These are phyloP conservation scores for Graphilbum ipis-grandicollis DNA, from an alignment of 2,329 filamentous ascomycete genomes.

Conservation along the genomic window DNA sequence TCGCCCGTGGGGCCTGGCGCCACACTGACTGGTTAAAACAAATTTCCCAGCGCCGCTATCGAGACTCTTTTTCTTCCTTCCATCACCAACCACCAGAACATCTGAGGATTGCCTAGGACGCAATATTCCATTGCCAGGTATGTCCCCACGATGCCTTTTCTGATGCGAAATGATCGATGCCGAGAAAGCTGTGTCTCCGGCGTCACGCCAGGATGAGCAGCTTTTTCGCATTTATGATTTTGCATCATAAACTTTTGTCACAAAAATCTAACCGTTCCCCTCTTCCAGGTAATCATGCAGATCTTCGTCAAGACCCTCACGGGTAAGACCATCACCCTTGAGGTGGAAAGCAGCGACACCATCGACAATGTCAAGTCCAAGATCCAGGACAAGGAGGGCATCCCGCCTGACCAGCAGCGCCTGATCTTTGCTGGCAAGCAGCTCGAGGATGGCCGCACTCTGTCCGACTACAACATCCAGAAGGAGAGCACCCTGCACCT, in stretches of 20 bases:
- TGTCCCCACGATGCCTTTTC: conserved; percentile 9
- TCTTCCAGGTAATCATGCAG: conserved; percentile 49
- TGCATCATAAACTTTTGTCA: not conserved
- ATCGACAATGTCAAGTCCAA: conserved; percentile 99
- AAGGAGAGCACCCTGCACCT: conserved; percentile 99
- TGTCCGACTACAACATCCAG: conserved; percentile 99
- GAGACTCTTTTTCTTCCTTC: not conserved
- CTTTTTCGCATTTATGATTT: not conserved
- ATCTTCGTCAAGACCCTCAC: conserved; percentile 77
- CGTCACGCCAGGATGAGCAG: no score
- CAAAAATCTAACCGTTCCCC: no score
- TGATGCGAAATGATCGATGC: no score
- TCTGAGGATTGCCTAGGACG: conserved; percentile 13
- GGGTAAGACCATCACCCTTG: conserved; percentile 99
- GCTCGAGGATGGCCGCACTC: conserved; percentile 97
- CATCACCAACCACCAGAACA: conserved; percentile 7
- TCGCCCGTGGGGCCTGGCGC: not conserved
- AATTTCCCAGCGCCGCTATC: not conserved
- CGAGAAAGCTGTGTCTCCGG: no score
- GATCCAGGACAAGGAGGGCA: conserved; percentile 97
- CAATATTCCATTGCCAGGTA: conserved; percentile 13
- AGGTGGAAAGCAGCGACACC: conserved; percentile 99
- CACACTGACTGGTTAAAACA: not conserved
- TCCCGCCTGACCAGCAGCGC: conserved; percentile 97
- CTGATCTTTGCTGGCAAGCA: conserved; percentile 99